These are phyloP conservation scores for Athelia psychrophila DNA, from an alignment of 1,284 basidiomycete genomes.

Conservation along the genomic window DNA sequence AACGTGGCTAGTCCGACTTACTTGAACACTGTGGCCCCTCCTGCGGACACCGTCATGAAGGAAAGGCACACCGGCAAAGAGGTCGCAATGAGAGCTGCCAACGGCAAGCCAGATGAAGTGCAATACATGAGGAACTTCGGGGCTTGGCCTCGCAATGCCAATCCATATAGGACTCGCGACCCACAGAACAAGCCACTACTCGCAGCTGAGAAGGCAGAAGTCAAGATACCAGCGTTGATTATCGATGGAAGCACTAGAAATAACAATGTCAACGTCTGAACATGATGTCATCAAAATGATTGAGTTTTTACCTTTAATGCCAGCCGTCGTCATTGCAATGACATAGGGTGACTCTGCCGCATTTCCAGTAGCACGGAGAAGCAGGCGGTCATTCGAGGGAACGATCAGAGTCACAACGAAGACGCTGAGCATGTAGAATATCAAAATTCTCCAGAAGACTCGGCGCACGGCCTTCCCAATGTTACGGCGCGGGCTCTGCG, in stretches of 20 bases:
- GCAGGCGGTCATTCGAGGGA: constrained; percentile 60
- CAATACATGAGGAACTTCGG: constrained; percentile 61
- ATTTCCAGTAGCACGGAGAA: constrained; percentile 56
- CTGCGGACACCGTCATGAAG: constrained; percentile 39
- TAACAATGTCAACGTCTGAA: background rate
- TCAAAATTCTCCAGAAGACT: constrained; percentile 78
- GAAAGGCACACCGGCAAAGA: constrained; percentile 37
- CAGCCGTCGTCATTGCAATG: constrained; percentile 77
- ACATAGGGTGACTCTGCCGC: constrained; percentile 78
- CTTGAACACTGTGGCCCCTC: constrained; percentile 31
- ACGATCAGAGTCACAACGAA: constrained; percentile 80
- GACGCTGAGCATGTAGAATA: constrained; percentile 78
- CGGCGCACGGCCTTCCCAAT: constrained; percentile 78
- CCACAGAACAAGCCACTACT: constrained; percentile 81
- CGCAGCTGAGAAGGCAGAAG: constrained; percentile 80
- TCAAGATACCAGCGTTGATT: constrained; percentile 67
- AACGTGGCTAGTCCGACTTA: no score
- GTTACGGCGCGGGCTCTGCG: constrained; percentile 73
- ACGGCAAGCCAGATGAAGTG: constrained; percentile 73
- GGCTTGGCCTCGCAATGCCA: constrained; percentile 76
- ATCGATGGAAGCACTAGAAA: constrained; percentile 56
- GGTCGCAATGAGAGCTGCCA: constrained; percentile 52
- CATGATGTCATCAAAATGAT: background rate
- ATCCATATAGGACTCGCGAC: constrained; percentile 81
- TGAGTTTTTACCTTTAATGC: constrained; percentile 48